Evolutionary conservation across 305 asterid species (phyloP).

Genomic region (Petunia hybrid): DNA sequence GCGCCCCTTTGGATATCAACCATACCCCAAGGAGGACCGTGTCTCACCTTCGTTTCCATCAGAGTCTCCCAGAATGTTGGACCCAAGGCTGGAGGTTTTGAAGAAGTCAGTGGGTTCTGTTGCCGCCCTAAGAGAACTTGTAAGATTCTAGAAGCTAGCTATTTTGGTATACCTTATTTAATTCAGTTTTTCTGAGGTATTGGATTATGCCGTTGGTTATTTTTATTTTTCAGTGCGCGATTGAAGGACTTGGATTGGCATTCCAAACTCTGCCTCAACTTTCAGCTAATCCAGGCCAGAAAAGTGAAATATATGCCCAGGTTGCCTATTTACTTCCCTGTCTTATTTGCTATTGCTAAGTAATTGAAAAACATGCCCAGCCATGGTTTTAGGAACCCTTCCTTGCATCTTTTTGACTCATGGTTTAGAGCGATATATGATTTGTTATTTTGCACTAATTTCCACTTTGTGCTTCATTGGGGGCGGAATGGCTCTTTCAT

Average conservation of each 20-base stretch:
- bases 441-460: constrained; percentile 19
- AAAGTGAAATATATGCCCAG: constrained; percentile 85
- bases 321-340: constrained; percentile 46
- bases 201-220: constrained; percentile 31
- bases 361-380: neutral
- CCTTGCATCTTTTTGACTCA: neutral
- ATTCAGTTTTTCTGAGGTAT: constrained; percentile 29
- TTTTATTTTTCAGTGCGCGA: constrained; percentile 62
- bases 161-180: neutral
- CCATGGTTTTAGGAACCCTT: neutral
- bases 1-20: constrained; percentile 61
- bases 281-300: constrained; percentile 70
- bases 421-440: constrained; percentile 10
- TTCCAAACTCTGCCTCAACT: constrained; percentile 85
- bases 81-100: constrained; percentile 70
- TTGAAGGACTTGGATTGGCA: constrained; percentile 74
- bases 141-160: constrained; percentile 45
- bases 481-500: neutral
- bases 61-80: constrained; percentile 58
- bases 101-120: constrained; percentile 72
- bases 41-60: constrained; percentile 54
- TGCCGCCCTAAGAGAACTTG: constrained; percentile 76
- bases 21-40: constrained; percentile 61
- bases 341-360: constrained; percentile 22
- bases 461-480: neutral